These are phyloP conservation scores for Hymenoscyphus albidus DNA, from an alignment of 2,329 filamentous ascomycete genomes.

Conservation along the genomic window DNA sequence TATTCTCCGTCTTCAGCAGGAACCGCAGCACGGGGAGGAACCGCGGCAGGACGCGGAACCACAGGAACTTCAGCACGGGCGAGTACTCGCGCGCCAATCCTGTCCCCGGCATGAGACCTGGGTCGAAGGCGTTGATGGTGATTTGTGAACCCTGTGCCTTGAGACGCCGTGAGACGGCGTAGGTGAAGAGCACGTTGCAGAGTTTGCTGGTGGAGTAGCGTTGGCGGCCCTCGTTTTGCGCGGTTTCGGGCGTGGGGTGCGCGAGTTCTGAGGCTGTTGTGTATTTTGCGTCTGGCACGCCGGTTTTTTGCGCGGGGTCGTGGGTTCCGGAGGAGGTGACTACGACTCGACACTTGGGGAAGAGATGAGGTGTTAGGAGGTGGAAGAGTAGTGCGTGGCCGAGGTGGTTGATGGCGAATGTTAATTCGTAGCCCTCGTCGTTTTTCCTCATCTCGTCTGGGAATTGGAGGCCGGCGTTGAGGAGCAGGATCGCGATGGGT, in stretches of 20 bases:
- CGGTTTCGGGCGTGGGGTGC: slow-evolving; percentile 35
- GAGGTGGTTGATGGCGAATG: slow-evolving; percentile 48
- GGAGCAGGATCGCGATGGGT: slow-evolving; percentile 43
- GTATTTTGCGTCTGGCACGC: slow-evolving; percentile 43
- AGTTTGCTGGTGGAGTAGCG: slow-evolving; percentile 46
- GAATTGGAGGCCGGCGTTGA: slow-evolving; percentile 48
- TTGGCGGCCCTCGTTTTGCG: slow-evolving; percentile 36
- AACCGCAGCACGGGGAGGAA: slow-evolving; percentile 38
- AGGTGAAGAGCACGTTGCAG: slow-evolving; percentile 46
- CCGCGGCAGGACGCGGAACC: slow-evolving; percentile 36
- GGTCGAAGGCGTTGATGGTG: slow-evolving; percentile 44
- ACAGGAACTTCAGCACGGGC: slow-evolving; percentile 35
- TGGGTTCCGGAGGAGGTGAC: slow-evolving; percentile 45
- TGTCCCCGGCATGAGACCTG: slow-evolving; percentile 47
- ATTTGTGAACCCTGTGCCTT: slow-evolving; percentile 29
- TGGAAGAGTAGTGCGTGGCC: slow-evolving; percentile 49
- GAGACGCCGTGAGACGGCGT: slow-evolving; percentile 41
- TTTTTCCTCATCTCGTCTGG: slow-evolving; percentile 36
- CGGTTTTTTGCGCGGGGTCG: slow-evolving; percentile 42
- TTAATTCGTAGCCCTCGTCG: slow-evolving; percentile 43
- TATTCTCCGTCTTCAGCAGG: slow-evolving; percentile 34
- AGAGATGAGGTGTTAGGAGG: slow-evolving; percentile 41
- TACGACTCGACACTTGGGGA: slow-evolving; percentile 41
- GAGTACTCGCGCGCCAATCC: slow-evolving; percentile 38
- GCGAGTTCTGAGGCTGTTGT: slow-evolving; percentile 44